Evolutionary conservation across 148 eudicot species (phyloP), one percentile per base, ranked within the genome.

Genomic region (Hydrangea macrophylla): DNA sequence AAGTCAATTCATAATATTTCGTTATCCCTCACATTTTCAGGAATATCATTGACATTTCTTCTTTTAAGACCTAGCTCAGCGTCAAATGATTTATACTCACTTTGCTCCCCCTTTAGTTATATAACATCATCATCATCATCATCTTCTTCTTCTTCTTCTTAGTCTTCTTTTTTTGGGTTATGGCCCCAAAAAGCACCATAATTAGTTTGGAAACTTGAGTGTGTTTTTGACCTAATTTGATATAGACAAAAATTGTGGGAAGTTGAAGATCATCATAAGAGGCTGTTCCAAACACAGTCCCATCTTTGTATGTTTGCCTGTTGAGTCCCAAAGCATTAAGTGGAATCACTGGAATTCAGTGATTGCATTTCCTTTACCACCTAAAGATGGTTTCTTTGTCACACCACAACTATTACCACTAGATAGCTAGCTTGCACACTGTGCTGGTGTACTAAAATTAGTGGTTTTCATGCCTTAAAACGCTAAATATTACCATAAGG

Each of bases 311-410:
- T 25, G 10, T 48, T 48, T 56, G 28, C 27, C 60, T 22, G 57
- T 31, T 64, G 69, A 65, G 58, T 35, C 51, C 24, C 30, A n/a
- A 51, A 51, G 31, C 58, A 58, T 27, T 20, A 22, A n/a, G 39
- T 65, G 58, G 24, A 51, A 31, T 51, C 23, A 12, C 17, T 31
- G 39, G 27, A 24, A 39, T 8, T 32, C 45, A 36, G 30, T n/a
- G n/a, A n/a, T 31, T 37, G 17, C 23, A 53, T 11, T n/a, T 54
- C 54, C 20, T 7, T 0, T 27, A 18, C 6, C 20, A 35, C 6
- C 1, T 22, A 35, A 8, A 18, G 44, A 31, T 48, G 25, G 42
- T 65, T 50, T 22, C 13, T n/a, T 65, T 28, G 28, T 64, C 25
- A 20, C 67, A 15, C 6, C 53, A 48, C 53, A 48, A 48, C 17